Evolutionary conservation across 495 filamentous ascomycete genomes (phyloP), one percentile per base, ranked within the genome.

Genomic region (Margaritispora aquatica): DNA sequence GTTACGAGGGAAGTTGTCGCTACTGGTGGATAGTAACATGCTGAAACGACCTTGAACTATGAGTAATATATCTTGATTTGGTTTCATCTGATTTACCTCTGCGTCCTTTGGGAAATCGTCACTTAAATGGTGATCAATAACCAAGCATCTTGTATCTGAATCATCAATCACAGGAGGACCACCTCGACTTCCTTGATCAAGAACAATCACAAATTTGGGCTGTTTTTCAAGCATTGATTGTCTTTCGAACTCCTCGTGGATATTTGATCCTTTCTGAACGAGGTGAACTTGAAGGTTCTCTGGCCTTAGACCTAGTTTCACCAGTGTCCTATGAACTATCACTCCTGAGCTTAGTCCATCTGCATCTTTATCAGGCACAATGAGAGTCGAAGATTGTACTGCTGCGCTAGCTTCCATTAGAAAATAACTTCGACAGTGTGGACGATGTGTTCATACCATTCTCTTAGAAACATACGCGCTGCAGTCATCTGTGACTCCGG

Each of bases 301-400:
- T 1, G 69, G 61, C 24, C 72, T 65, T 19, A 81, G 68, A 3
- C 80, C 82, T 29, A 86, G 73, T 5, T 74, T 57, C 2, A 73
- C 59, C 7, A 86, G 74, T 0, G 81, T 83, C 59, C 74, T 76
- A 52, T 77, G 68, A 13, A 86, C 62, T 21, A 85, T 84, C 1
- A 77, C 79, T 1, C 83, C 83, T 1, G 83, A 76, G 38, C 75
- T 73, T 17, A 86, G 70, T 4, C 83, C 83, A 67, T 86, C 83
- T 21, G 80, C 79, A 65, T 85, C 83, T 60, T 84, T 84, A 66
- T 85, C 83, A 3, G 83, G 83, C 1, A 81, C 72, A 23, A 86
- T 76, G 46, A 85, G 69, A 0, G 67, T 72, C 49, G 58, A 62
- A 56, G 70, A 62, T 51, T 66, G 63, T 15, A 70, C 61, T 1